Conservation (phyloP, 2,329 filamentous ascomycete genomes). For the Fusarium acutatum region DNA sequence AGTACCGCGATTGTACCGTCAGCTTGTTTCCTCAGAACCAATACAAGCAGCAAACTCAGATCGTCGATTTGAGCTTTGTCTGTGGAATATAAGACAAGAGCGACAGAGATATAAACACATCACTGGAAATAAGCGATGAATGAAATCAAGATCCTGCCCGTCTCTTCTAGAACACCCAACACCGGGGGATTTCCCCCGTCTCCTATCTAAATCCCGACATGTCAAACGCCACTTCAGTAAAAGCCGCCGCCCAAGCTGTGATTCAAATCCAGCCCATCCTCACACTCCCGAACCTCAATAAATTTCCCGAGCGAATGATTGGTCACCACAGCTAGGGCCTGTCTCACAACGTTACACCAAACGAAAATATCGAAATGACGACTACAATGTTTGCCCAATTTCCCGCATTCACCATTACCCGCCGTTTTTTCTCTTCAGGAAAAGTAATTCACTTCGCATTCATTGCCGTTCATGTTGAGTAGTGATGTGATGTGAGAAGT, state of each 20-base stretch:
- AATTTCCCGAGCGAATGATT: neutral
- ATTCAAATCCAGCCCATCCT: neutral
- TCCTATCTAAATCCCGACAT: neutral
- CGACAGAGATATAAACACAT: neutral
- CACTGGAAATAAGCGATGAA: neutral
- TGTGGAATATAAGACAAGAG: neutral
- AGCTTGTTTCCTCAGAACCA: too few species aligned
- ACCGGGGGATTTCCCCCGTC: neutral
- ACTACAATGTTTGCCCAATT: neutral
- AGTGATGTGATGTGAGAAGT: neutral
- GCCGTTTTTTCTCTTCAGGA: neutral
- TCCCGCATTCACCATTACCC: neutral
- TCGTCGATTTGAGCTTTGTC: neutral
- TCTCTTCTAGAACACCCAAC: neutral
- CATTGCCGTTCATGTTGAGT: neutral
- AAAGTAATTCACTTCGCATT: neutral
- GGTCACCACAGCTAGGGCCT: neutral
- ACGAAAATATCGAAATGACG: neutral
- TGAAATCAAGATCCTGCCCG: accelerated
- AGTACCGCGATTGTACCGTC: too few species aligned
- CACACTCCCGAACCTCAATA: neutral
- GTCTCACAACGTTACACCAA: neutral
- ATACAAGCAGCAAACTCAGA: neutral
- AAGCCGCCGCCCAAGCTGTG: neutral
- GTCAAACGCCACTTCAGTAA: neutral